phyloP scores from a whole-genome alignment of 768 basidiomycete genomes.

The Rossbeevera mucosa region DNA sequence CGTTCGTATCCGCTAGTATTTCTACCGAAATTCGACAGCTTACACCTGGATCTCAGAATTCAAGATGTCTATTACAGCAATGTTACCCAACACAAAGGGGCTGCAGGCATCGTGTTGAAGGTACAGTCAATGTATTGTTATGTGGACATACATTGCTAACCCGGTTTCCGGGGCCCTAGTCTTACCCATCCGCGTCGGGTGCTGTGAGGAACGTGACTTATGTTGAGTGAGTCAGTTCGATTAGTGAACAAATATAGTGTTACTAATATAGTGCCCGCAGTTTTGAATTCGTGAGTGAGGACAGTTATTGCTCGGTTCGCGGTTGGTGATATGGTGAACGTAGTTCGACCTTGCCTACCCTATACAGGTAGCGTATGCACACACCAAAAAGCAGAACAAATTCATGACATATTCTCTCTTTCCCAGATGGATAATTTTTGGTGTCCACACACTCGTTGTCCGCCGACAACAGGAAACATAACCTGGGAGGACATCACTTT shows the following conservation, averaged over 20 bases:
- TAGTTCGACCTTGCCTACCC: constrained; percentile 4
- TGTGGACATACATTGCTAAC: background rate
- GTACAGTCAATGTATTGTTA: background rate
- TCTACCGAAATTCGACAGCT: background rate
- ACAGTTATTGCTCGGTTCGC: background rate
- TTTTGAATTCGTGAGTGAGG: constrained; percentile 11
- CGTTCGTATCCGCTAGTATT: background rate
- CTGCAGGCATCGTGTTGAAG: constrained; percentile 7
- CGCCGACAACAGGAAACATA: background rate
- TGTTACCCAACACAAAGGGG: background rate
- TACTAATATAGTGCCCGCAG: background rate
- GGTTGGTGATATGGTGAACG: background rate
- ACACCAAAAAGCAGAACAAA: too few species aligned
- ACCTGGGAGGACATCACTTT: constrained; percentile 10
- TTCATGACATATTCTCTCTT: background rate
- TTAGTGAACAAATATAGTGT: background rate
- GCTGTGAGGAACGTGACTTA: constrained; percentile 9
- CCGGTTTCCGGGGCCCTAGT: background rate
- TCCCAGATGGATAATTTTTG: constrained; percentile 1
- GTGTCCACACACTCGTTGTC: constrained; percentile 5
- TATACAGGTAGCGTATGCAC: constrained; percentile 7
- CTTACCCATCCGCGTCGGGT: constrained; percentile 9
- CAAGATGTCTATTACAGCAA: constrained; percentile 11
- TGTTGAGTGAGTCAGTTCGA: constrained; percentile 2
- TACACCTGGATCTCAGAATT: background rate